phyloP scores from a whole-genome alignment of 2,329 filamentous ascomycete genomes.

The Amylocarpus encephaloides region DNA sequence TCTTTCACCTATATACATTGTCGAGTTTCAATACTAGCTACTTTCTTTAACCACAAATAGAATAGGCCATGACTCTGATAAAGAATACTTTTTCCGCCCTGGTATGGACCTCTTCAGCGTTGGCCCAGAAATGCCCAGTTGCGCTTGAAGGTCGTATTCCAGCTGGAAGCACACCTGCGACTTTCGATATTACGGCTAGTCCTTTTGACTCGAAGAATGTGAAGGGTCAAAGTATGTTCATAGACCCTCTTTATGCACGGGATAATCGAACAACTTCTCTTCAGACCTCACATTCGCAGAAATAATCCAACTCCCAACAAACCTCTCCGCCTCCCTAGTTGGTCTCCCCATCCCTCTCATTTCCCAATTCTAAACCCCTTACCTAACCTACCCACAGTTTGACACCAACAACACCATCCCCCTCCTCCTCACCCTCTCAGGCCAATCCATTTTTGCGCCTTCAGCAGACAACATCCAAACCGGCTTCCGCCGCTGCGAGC shows the following conservation, averaged over 20 bases:
- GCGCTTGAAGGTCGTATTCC: slow-evolving; percentile 44
- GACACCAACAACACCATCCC: slow-evolving; percentile 14
- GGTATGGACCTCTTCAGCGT: slow-evolving; percentile 7
- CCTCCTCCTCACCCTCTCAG: slow-evolving; percentile 28
- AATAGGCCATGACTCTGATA: background rate
- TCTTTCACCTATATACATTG: background rate
- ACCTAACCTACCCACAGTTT: slow-evolving; percentile 8
- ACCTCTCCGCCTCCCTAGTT: slow-evolving; percentile 36
- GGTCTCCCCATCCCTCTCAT: slow-evolving; percentile 9
- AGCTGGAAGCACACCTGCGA: slow-evolving; percentile 31
- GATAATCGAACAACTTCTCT: slow-evolving; percentile 1
- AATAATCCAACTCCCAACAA: slow-evolving; percentile 41
- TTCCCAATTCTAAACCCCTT: no score
- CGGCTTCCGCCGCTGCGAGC: slow-evolving; percentile 55
- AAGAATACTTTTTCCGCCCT: slow-evolving; percentile 8
- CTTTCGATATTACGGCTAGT: slow-evolving; percentile 37
- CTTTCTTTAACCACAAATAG: background rate
- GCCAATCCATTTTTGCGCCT: slow-evolving; percentile 53
- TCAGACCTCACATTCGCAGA: slow-evolving; percentile 44
- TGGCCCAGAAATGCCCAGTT: slow-evolving; percentile 33
- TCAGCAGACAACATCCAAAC: slow-evolving; percentile 43
- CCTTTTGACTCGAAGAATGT: slow-evolving; percentile 48
- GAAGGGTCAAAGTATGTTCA: slow-evolving; percentile 39
- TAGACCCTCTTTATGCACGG: background rate
- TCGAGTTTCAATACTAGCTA: background rate